Evolutionary conservation across 495 filamentous ascomycete species (phyloP).

Genomic region (Talaromyces ruber): DNA sequence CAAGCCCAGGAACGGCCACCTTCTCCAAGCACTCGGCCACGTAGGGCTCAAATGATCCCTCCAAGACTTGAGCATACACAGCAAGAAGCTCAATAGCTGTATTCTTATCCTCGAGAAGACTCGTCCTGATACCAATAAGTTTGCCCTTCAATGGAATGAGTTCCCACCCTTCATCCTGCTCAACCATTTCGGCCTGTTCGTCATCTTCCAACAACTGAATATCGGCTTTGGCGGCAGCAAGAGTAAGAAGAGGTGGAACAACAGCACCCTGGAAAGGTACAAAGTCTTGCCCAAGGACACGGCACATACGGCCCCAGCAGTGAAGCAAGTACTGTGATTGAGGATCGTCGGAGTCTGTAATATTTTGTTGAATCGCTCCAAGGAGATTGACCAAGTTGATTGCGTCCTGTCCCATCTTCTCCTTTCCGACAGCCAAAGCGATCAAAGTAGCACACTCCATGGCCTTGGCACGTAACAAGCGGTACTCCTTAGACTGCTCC

Average conservation of each 20-base stretch:
- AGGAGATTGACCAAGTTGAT: slow-evolving; percentile 77
- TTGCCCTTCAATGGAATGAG: slow-evolving; percentile 93
- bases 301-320: slow-evolving; percentile 99
- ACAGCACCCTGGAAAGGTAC: slow-evolving; percentile 85
- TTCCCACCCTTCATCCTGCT: slow-evolving; percentile 98
- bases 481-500: slow-evolving; percentile 85
- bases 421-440: slow-evolving; percentile 88
- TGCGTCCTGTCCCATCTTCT: slow-evolving; percentile 82
- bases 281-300: slow-evolving; percentile 84
- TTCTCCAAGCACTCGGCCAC: slow-evolving; percentile 92
- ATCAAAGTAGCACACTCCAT: slow-evolving; percentile 99
- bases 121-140: slow-evolving; percentile 97
- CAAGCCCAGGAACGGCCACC: slow-evolving; percentile 85
- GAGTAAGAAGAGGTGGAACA: slow-evolving; percentile 85
- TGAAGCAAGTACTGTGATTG: slow-evolving; percentile 96
- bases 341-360: slow-evolving; percentile 88
- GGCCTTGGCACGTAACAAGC: slow-evolving; percentile 87
- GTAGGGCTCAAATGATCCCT: slow-evolving; percentile 85
- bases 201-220: slow-evolving; percentile 96
- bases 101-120: slow-evolving; percentile 94
- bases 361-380: slow-evolving; percentile 76
- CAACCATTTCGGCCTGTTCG: slow-evolving; percentile 83
- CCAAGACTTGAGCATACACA: slow-evolving; percentile 90
- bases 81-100: slow-evolving; percentile 97
- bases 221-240: slow-evolving; percentile 93